Conservation (phyloP, 2,329 filamentous ascomycete genomes). For the Diaporthe ilicicola region DNA sequence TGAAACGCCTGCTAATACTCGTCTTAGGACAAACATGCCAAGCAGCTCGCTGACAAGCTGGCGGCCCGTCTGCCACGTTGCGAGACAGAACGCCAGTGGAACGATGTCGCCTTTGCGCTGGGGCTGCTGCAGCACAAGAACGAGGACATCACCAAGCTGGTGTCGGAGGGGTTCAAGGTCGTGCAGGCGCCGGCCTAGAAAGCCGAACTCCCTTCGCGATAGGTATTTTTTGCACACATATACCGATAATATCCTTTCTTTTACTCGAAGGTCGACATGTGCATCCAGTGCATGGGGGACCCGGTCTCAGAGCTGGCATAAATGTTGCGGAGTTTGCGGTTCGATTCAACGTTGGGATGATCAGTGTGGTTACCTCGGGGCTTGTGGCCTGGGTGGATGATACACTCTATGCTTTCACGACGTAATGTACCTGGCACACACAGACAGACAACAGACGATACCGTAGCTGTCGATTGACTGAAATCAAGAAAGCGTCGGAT, state of each 20-base stretch:
- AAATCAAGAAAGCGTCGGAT: neutral
- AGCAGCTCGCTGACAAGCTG: conserved; percentile 91
- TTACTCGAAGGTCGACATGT: neutral
- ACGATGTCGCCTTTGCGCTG: conserved; percentile 92
- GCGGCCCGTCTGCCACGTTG: conserved; percentile 85
- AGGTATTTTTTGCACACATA: neutral
- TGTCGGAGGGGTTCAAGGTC: conserved; percentile 79
- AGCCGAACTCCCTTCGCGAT: conserved; percentile 6
- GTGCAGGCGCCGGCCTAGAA: conserved; percentile 67
- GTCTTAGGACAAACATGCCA: conserved; percentile 90
- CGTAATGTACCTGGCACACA: neutral
- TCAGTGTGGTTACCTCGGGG: neutral
- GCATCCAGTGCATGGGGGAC: neutral
- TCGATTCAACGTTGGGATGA: neutral
- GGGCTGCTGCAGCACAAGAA: conserved; percentile 92
- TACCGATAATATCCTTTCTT: too few relatives aligned
- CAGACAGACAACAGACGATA: too few relatives aligned
- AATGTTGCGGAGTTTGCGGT: neutral
- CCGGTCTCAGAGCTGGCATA: neutral
- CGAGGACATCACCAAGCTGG: conserved; percentile 82
- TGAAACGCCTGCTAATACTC: conserved; percentile 31
- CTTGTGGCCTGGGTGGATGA: neutral
- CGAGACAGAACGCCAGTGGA: conserved; percentile 95
- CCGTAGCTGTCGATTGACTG: neutral
- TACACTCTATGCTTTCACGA: conserved; percentile 2